Percentiles rank a stretch among this genome's conserved stretches.
phyloP scores from a whole-genome alignment of 2,329 filamentous ascomycete species.

The Aspergillus neotritici region DNA sequence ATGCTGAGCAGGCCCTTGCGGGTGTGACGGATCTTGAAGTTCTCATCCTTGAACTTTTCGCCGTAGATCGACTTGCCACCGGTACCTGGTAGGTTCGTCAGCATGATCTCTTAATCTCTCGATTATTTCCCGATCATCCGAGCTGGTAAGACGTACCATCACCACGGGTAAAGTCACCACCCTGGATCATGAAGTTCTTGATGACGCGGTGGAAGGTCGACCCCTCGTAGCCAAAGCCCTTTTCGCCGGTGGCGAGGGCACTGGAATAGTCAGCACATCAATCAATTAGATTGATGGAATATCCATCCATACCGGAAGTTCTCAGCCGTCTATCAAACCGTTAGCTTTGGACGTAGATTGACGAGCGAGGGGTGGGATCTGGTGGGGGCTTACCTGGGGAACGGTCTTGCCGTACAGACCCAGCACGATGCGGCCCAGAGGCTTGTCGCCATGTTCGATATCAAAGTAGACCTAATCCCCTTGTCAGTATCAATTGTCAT shows the following conservation, averaged over 20 bases:
- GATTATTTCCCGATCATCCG: not conserved
- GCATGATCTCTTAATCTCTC: not conserved
- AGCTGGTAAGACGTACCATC: constrained; percentile 42
- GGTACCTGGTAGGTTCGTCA: constrained; percentile 42
- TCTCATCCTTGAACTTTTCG: constrained; percentile 62
- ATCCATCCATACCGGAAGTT: constrained; percentile 51
- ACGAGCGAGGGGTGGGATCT: not conserved
- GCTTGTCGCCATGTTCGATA: constrained; percentile 58
- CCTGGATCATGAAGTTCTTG: constrained; percentile 66
- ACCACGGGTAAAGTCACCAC: constrained; percentile 60
- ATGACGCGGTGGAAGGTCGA: constrained; percentile 66
- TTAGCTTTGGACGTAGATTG: constrained; percentile 6
- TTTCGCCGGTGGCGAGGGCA: constrained; percentile 60
- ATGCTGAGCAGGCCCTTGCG: constrained; percentile 60
- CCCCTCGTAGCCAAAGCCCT: constrained; percentile 62
- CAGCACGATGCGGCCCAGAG: constrained; percentile 56
- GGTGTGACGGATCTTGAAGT: constrained; percentile 66
- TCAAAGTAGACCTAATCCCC: constrained; percentile 56
- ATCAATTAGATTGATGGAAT: not conserved
- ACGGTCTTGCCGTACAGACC: constrained; percentile 64
- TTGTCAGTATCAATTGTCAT: constrained; percentile 9
- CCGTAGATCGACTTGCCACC: constrained; percentile 65
- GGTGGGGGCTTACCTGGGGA: constrained; percentile 48
- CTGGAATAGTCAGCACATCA: constrained; percentile 21
- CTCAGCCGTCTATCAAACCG: constrained; percentile 51